Evolutionary conservation across 2,329 filamentous ascomycete genomes (phyloP).

Genomic region (Penicillium fuscoglaucum): DNA sequence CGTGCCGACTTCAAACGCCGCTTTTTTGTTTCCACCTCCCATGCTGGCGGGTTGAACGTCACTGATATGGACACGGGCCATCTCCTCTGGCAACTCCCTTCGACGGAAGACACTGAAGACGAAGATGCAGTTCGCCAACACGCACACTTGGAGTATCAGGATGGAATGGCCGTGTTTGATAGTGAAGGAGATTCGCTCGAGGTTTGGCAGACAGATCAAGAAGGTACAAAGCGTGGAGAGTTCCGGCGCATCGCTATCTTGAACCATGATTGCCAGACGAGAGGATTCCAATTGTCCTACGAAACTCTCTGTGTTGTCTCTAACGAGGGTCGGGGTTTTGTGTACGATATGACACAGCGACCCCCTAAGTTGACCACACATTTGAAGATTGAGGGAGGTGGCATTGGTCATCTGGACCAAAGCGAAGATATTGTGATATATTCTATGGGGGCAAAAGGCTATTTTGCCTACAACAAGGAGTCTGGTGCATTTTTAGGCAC

Average conservation of each 20-base stretch:
- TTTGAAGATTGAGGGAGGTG: slow-evolving; percentile 43
- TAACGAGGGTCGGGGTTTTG: slow-evolving; percentile 46
- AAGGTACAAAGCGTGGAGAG: slow-evolving; percentile 38
- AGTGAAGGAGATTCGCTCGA: slow-evolving; percentile 47
- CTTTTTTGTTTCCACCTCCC: slow-evolving; percentile 48
- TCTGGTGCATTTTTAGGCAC: slow-evolving; percentile 42
- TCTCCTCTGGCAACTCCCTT: slow-evolving; percentile 42
- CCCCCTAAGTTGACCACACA: slow-evolving; percentile 38
- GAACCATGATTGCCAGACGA: slow-evolving; percentile 45
- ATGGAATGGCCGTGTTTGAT: slow-evolving; percentile 50
- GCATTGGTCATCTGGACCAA: slow-evolving; percentile 50
- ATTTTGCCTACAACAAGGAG: slow-evolving; percentile 45
- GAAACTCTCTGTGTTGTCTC: slow-evolving; percentile 50
- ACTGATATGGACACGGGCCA: slow-evolving; percentile 49
- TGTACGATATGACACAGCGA: slow-evolving; percentile 46
- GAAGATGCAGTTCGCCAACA: slow-evolving; percentile 42
- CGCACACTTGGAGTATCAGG: slow-evolving; percentile 51
- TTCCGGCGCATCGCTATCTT: slow-evolving; percentile 45
- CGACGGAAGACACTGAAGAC: slow-evolving; percentile 24
- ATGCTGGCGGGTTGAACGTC: slow-evolving; percentile 48
- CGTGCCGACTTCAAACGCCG: slow-evolving; percentile 49
- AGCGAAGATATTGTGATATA: slow-evolving; percentile 45
- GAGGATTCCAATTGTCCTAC: slow-evolving; percentile 49
- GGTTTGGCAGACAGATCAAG: slow-evolving; percentile 46
- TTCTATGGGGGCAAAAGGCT: slow-evolving; percentile 46